These are phyloP conservation scores for rapeseed (Brassica napus) DNA, from an alignment of 345 rosid genomes.

Conservation along the genomic window DNA sequence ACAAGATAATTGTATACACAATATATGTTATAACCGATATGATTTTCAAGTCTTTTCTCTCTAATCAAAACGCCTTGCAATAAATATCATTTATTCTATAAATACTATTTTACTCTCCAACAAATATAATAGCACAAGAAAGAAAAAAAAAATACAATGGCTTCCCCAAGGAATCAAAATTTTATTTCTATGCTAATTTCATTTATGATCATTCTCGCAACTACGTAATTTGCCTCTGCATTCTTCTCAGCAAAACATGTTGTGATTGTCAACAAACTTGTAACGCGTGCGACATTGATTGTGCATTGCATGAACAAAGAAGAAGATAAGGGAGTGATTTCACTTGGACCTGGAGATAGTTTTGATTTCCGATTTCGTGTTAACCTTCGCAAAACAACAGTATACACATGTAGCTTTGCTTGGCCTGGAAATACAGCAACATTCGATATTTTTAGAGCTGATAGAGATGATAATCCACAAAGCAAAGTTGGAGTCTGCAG, in stretches of 20 bases:
- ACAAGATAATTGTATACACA: not conserved
- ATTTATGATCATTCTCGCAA: not conserved
- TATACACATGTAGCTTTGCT: not conserved
- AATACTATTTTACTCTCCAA: not conserved
- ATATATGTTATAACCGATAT: not conserved
- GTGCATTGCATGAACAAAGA: conserved; percentile 15
- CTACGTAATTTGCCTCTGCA: not conserved
- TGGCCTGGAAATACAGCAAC: not conserved
- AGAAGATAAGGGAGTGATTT: not conserved
- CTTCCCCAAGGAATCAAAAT: not conserved
- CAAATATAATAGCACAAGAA: not conserved
- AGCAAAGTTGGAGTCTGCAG: not conserved
- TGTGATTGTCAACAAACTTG: not conserved
- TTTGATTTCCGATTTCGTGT: conserved; percentile 22
- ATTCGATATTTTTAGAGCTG: not conserved
- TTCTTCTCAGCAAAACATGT: conserved; percentile 4
- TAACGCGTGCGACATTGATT: not conserved
- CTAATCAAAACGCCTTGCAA: not conserved
- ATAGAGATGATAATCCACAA: not conserved
- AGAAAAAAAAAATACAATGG: not conserved
- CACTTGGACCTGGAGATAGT: not conserved
- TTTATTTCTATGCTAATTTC: not conserved
- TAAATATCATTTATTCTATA: not conserved
- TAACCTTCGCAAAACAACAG: not conserved
- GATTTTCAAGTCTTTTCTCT: not conserved